phyloP scores from a whole-genome alignment of 441 rosid genomes.

The Eugenia klotzschiana region DNA sequence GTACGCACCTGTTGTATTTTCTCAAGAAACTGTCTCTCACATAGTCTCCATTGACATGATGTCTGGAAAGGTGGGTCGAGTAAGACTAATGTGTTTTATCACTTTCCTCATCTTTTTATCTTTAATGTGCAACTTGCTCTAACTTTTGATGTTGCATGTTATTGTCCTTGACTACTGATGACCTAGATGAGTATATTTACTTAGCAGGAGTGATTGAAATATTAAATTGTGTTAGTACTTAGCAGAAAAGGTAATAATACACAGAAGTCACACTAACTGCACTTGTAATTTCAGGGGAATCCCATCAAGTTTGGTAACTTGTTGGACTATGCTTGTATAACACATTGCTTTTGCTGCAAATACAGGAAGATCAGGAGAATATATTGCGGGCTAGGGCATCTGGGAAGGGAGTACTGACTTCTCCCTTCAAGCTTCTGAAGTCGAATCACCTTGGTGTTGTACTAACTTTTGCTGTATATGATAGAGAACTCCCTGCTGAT shows the following conservation, averaged over 20 bases:
- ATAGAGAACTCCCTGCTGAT: constrained; percentile 41
- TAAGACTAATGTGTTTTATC: background rate
- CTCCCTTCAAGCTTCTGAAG: constrained; percentile 90
- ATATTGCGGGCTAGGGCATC: constrained; percentile 87
- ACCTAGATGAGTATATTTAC: background rate
- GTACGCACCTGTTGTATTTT: constrained; percentile 89
- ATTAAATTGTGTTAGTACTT: background rate
- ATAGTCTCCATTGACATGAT: constrained; percentile 94
- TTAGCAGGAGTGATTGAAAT: background rate
- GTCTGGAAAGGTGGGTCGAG: constrained; percentile 74
- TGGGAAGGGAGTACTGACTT: constrained; percentile 90
- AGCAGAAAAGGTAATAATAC: background rate
- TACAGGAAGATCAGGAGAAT: constrained; percentile 88
- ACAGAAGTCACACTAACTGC: background rate
- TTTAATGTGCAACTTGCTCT: background rate
- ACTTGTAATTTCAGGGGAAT: background rate
- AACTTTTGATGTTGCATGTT: background rate
- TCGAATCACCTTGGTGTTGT: constrained; percentile 88
- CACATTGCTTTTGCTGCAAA: background rate
- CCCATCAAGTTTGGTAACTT: background rate
- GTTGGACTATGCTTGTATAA: background rate
- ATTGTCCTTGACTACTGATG: background rate
- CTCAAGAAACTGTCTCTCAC: constrained; percentile 95
- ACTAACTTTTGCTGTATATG: constrained; percentile 85
- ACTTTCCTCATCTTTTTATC: background rate